Conservation (phyloP, 352 stramenopile genomes). For the Pythium oligandrum region DNA sequence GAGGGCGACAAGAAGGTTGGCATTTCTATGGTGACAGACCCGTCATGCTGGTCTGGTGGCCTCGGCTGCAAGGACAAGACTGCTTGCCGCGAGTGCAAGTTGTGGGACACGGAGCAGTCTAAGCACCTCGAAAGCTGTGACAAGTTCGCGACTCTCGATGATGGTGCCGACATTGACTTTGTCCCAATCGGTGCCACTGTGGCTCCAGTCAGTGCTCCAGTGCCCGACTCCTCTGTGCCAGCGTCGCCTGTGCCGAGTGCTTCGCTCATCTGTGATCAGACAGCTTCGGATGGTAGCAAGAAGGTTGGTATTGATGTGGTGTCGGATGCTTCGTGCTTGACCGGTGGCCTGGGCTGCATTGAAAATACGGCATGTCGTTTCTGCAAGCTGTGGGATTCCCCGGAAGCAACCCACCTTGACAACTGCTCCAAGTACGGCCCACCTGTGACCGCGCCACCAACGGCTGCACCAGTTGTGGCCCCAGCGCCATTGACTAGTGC, state of each 20-base stretch:
- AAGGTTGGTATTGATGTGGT: background rate
- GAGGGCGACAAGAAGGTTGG: conserved; percentile 11
- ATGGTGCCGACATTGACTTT: no score
- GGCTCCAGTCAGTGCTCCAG: background rate
- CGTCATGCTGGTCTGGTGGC: background rate
- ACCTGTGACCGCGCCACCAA: no score
- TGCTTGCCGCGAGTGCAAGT: no score
- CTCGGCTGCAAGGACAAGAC: no score
- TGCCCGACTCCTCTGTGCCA: conserved; percentile 4
- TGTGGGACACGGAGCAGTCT: no score
- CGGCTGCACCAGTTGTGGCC: no score
- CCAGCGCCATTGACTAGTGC: no score
- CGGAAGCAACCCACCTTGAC: no score
- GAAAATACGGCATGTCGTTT: background rate
- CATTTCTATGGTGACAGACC: conserved; percentile 17
- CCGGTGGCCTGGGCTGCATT: conserved; percentile 1
- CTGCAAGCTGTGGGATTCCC: background rate
- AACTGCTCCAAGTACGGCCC: no score
- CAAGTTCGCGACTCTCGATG: no score
- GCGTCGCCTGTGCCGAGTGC: background rate
- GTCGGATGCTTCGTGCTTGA: background rate
- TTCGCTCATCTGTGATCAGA: background rate
- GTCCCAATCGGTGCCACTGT: no score
- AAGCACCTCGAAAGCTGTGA: no score
- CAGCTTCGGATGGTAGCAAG: background rate